These are phyloP conservation scores for Fusarium sp. DNA, from an alignment of 2,329 filamentous ascomycete species.

Conservation along the genomic window DNA sequence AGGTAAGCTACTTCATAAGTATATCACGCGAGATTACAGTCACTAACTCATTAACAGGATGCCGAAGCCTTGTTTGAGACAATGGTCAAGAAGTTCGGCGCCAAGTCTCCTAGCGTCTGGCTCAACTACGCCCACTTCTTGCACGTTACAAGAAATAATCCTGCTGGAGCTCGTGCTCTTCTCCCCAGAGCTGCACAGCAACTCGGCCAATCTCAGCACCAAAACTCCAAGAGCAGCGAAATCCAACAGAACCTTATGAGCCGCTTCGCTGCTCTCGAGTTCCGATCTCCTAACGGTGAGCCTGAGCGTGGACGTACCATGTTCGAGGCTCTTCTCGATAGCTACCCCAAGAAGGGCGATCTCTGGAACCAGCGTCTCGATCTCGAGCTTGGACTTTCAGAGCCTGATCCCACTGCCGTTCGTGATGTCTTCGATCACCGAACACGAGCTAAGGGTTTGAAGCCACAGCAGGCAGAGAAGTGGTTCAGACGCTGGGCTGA, in stretches of 20 bases:
- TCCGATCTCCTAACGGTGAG: constrained; percentile 83
- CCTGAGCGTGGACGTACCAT: constrained; percentile 93
- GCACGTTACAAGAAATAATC: constrained; percentile 75
- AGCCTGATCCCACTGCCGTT: constrained; percentile 66
- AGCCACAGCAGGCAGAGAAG: constrained; percentile 83
- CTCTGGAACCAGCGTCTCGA: constrained; percentile 94
- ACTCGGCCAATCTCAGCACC: constrained; percentile 73
- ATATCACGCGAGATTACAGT: neutral
- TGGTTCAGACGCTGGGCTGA: constrained; percentile 94
- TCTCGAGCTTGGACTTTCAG: constrained; percentile 76
- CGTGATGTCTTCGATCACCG: constrained; percentile 87
- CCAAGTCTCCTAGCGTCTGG: constrained; percentile 83
- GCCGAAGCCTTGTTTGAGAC: constrained; percentile 88
- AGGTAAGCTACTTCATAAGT: constrained; percentile 66
- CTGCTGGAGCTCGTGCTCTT: constrained; percentile 80
- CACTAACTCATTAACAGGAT: constrained; percentile 68
- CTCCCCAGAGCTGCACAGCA: constrained; percentile 87
- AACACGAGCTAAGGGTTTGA: constrained; percentile 74
- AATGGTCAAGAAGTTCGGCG: constrained; percentile 90
- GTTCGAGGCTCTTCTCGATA: constrained; percentile 86
- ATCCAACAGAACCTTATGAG: constrained; percentile 74
- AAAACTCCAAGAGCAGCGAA: constrained; percentile 77
- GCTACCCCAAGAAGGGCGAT: constrained; percentile 89
- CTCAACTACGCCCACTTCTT: constrained; percentile 95
- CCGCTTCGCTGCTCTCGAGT: constrained; percentile 93